These are phyloP conservation scores for Aspergillus biplanus DNA, from an alignment of 495 filamentous ascomycete species.

Conservation along the genomic window DNA sequence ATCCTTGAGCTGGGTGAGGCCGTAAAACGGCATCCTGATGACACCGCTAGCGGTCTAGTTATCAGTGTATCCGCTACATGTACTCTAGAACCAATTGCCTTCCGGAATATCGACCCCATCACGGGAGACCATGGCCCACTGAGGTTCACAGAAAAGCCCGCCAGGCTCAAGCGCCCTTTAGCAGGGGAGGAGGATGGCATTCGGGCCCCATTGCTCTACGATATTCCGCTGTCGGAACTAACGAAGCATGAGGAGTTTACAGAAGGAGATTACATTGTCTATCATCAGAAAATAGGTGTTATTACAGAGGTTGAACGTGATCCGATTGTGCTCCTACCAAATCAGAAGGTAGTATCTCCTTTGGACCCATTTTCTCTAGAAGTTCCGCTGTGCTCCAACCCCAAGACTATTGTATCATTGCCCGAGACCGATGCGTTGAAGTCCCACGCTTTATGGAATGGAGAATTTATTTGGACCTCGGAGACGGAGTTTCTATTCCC, in stretches of 20 bases:
- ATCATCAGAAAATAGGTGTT: conserved; percentile 28
- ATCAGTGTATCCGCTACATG: conserved; percentile 38
- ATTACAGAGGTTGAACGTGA: conserved; percentile 27
- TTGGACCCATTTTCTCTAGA: conserved; percentile 21
- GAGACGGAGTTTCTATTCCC: conserved; percentile 31
- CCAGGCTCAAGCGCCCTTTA: background rate
- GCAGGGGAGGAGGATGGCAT: background rate
- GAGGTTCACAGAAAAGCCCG: conserved; percentile 26
- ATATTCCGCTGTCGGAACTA: conserved; percentile 25
- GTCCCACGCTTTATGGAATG: conserved; percentile 6
- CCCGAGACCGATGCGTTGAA: conserved; percentile 6
- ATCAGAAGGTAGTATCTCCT: conserved; percentile 20
- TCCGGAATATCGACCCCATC: conserved; percentile 20
- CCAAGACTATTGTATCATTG: conserved; percentile 17
- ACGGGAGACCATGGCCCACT: conserved; percentile 29
- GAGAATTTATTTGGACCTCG: conserved; percentile 13
- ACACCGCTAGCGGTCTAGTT: conserved; percentile 46
- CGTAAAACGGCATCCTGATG: conserved; percentile 46
- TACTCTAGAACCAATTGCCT: conserved; percentile 39
- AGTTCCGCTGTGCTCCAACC: conserved; percentile 16
- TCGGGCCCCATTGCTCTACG: conserved; percentile 14
- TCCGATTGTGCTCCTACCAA: conserved; percentile 25
- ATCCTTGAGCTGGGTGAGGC: conserved; percentile 42
- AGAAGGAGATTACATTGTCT: conserved; percentile 29
- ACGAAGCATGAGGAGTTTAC: conserved; percentile 21